Evolutionary conservation across 1,284 basidiomycete genomes (phyloP), one percentile per base, ranked within the genome.

Genomic region (Ganoderma boninense): DNA sequence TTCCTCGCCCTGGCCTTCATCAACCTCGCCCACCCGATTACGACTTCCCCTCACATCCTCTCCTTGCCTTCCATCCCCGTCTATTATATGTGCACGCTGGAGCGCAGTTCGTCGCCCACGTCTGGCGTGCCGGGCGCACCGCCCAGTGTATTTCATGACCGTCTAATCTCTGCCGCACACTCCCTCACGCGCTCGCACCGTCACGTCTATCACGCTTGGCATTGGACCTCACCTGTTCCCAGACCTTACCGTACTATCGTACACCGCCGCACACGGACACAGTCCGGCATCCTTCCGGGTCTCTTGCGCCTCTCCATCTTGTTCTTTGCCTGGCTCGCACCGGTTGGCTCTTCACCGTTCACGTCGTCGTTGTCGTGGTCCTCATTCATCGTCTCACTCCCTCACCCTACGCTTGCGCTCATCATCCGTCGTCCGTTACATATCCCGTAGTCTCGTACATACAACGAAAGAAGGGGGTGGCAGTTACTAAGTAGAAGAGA

Each of bases 401-500:
- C 52, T 63, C 64, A 35, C 32, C 60, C 35, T 49, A 52, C 44
- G 62, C 59, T 44, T 64, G 49, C 66, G 59, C 64, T 68, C 68
- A 65, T 69, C 64, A 56, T 44, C 40, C 54, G 62, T 60, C 23
- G 57, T 61, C 56, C 62, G 56, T 57, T 61, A 67, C 62, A 67
- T 62, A 68, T 70, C 52, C 64, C 69, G 64, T 59, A 32, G 56
- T 62, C 64, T 10, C 68, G 62, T 65, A 71, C 65, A 64, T 71
- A 71, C 70, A 73, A 66, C 67, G 65, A 71, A 74, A 71, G 72
- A 73, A 64, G 69, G 67, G 66, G 71, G 57, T 66, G 65, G 71
- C 42, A 70, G 73, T 68, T 65, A 59, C 42, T 64, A 64, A 69
- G 65, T 69, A 71, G 73, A 74, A 74, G 73, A 71, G 73, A 70